These are phyloP conservation scores for Naganishia antarctica DNA, from an alignment of 768 basidiomycete species.

Conservation along the genomic window DNA sequence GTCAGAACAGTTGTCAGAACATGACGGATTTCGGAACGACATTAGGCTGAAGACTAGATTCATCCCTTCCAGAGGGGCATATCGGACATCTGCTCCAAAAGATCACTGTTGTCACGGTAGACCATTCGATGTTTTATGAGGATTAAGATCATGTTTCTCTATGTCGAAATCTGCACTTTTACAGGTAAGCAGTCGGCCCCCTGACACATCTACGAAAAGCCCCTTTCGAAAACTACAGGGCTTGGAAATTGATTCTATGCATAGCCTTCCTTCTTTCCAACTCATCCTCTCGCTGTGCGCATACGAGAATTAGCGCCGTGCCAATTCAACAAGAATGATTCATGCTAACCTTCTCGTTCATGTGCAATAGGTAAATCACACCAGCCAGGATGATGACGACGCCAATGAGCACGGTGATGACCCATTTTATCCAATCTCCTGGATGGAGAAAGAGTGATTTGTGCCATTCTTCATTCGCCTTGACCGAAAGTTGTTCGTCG, in stretches of 20 bases:
- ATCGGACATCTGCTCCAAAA: too few relatives aligned
- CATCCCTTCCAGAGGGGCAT: too few relatives aligned
- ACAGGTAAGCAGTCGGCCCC: too few relatives aligned
- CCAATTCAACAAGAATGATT: too few relatives aligned
- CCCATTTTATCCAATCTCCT: constrained; percentile 97
- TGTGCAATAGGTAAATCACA: constrained; percentile 78
- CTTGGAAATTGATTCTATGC: constrained; percentile 98
- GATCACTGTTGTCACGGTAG: too few relatives aligned
- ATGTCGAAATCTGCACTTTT: too few relatives aligned
- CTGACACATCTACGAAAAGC: too few relatives aligned
- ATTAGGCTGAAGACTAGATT: too few relatives aligned
- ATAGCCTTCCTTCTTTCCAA: constrained; percentile 76
- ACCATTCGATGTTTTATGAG: too few relatives aligned
- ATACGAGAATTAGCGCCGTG: not conserved
- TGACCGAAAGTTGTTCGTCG: constrained; percentile 48
- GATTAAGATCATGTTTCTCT: too few relatives aligned
- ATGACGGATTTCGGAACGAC: too few relatives aligned
- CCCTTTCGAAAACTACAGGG: constrained; percentile 54
- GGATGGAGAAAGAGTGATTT: constrained; percentile 84
- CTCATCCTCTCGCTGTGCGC: constrained; percentile 79
- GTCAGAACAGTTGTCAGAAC: too few relatives aligned
- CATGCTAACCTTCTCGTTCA: constrained; percentile 78
- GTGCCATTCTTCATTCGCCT: constrained; percentile 59
- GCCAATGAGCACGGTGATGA: constrained; percentile 76
- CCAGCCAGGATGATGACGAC: constrained; percentile 68